Conservation (phyloP, 1,284 basidiomycete species). For the Pseudozyma tsukubaensis region DNA sequence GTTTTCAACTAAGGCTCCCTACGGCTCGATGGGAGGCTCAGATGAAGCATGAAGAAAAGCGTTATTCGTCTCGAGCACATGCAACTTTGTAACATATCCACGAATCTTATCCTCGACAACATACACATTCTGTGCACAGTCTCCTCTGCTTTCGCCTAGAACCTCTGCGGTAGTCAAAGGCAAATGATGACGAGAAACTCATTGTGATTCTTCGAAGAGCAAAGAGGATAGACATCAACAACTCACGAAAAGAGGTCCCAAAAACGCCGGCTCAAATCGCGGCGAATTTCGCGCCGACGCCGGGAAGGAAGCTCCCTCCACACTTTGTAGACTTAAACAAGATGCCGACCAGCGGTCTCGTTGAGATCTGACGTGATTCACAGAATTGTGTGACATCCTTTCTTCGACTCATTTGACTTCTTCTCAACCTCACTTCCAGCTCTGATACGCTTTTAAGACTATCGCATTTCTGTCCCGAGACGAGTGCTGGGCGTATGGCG, state of each 20-base stretch:
- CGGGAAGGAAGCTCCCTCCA: background rate
- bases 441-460: no score
- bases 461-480: no score
- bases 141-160: background rate
- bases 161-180: background rate
- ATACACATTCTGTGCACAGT: background rate
- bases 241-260: background rate
- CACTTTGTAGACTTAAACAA: no score
- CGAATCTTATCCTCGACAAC: background rate
- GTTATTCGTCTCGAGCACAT: background rate
- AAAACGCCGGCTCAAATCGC: background rate
- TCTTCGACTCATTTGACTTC: no score
- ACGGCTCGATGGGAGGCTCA: no score
- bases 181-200: background rate
- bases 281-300: background rate
- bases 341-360: no score
- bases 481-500: background rate
- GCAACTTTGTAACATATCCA: background rate
- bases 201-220: no score
- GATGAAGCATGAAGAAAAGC: no score
- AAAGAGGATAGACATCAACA: no score
- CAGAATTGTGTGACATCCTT: no score
- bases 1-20: constrained; percentile 51
- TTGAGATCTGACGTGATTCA: no score
- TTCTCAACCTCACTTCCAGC: no score